Percentiles rank a stretch among this genome's conserved stretches.
Conservation (phyloP, 768 basidiomycete species). For the Mycena crocata region DNA sequence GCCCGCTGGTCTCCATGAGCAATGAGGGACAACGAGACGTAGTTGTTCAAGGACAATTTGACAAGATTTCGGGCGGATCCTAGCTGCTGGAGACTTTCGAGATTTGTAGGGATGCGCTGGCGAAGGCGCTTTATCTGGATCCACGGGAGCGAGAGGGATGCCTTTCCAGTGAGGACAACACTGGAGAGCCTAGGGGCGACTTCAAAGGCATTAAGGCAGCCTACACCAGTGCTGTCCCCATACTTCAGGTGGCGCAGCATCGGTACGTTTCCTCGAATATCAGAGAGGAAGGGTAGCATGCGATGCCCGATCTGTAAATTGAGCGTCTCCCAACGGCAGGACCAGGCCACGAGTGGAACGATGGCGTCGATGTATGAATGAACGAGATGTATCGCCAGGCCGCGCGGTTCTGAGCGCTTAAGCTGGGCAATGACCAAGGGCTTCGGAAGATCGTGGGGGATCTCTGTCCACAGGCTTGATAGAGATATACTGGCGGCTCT, state of each 20-base stretch:
- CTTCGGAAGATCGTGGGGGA: neutral
- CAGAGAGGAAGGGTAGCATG: neutral
- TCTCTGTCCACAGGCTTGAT: neutral
- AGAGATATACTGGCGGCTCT: neutral
- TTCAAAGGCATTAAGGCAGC: slow-evolving; percentile 3
- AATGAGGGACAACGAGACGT: no score
- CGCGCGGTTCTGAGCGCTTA: slow-evolving; percentile 10
- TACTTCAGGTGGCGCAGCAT: slow-evolving; percentile 12
- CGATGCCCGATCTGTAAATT: neutral
- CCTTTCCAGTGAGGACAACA: neutral
- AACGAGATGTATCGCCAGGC: neutral
- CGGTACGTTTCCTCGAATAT: neutral
- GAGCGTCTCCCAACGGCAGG: slow-evolving; percentile 3
- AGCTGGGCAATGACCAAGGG: neutral
- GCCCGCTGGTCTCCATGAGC: no score
- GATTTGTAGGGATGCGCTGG: neutral
- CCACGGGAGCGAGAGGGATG: neutral
- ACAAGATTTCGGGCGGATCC: slow-evolving; percentile 8
- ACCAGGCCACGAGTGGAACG: neutral
- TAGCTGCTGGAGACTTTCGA: neutral
- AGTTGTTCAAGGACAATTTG: slow-evolving; percentile 13
- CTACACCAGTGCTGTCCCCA: neutral
- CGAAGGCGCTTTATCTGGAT: slow-evolving; percentile 5
- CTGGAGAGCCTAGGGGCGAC: slow-evolving; percentile 2
- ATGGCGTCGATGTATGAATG: neutral